A percentile compares a stretch with the other conserved stretches of the same genome.
phyloP scores from a whole-genome alignment of 495 filamentous ascomycete genomes.

The Podospora fimiseda region DNA sequence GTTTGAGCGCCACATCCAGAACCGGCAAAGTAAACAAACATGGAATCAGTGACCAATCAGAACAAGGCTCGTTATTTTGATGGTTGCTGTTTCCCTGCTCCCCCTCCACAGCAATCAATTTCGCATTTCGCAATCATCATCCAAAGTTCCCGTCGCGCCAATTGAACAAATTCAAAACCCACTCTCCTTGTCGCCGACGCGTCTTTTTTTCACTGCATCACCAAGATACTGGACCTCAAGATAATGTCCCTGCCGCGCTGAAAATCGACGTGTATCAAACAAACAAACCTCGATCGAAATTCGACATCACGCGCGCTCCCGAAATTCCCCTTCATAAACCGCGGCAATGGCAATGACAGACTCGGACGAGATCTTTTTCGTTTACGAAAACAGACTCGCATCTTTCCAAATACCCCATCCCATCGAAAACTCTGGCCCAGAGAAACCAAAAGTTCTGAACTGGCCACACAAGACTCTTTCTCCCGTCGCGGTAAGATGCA shows the following conservation, averaged over 20 bases:
- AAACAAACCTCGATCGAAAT: not conserved
- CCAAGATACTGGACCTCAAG: not conserved
- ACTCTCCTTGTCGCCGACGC: not conserved
- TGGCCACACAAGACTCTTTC: conserved; percentile 72
- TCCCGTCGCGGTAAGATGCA: conserved; percentile 53
- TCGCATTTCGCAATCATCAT: not conserved
- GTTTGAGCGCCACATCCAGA: not conserved
- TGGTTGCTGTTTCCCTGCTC: conserved; percentile 6
- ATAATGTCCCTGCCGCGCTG: not conserved
- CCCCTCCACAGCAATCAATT: conserved; percentile 3
- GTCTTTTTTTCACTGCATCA: not conserved
- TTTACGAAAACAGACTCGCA: conserved; percentile 65
- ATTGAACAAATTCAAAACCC: not conserved
- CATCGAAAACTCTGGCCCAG: conserved; percentile 47
- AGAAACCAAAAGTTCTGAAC: conserved; percentile 48
- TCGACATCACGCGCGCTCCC: too few species aligned
- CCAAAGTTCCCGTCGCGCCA: too few species aligned
- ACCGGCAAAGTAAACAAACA: conserved; percentile 29
- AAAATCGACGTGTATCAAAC: too few species aligned
- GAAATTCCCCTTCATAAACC: conserved; percentile 6
- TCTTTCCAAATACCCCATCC: conserved; percentile 57
- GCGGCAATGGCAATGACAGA: conserved; percentile 18
- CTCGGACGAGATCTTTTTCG: conserved; percentile 38
- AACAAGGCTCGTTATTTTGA: conserved; percentile 1
- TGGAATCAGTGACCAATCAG: conserved; percentile 17